Base-by-base conservation (phyloP, 768 basidiomycete genomes). In the Termitomyces sp. region DNA sequence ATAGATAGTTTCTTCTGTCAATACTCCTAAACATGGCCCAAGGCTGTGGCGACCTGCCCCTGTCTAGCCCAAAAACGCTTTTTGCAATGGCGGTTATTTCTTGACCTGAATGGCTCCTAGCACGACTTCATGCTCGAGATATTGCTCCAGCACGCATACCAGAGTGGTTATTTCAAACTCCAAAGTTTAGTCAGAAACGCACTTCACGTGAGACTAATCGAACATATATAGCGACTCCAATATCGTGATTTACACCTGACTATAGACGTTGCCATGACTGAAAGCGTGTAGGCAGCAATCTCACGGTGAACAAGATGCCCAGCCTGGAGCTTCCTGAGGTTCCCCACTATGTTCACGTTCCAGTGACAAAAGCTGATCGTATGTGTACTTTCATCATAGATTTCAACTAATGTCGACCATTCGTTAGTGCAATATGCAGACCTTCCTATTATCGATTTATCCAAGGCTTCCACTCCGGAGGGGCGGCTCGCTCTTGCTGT, bases 371-470 rank as follows among this genome's bases (percentile, higher is more conserved):
- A 37, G 54, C 21, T 14, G 37, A 55, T 39, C 37, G 54, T 55
- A 48, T 19, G 54, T 6, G 27, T n/a, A 21, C 16, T 10, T 37
- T 37, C 4, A 37, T 37, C 16, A 40, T 40, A 2, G 2, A 40
- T 10, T 3, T 2, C 2, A 10, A 19, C 7, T 40, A 12, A 14
- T 14, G 17, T 12, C 45, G n/a, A 19, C 21, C 5, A n/a, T 17
- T 42, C 39, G 2, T 54, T 39, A 70, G 67, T 73, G 52, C 70
- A 71, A 54, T 71, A 64, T 52, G 83, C 78, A 2, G 77, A 82
- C 37, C 73, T 85, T 21, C 71, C 78, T 0, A 71, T 79, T 52
- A 75, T 85, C 50, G 81, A 85, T 59, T 61, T 85, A 16, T 70
- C 80, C 10, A 68, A 71, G 48, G 72, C 70, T 1, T 50, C 58